Percentiles rank a stretch among this genome's conserved stretches.
These are phyloP conservation scores for Fusarium euwallaceae DNA, from an alignment of 2,329 filamentous ascomycete genomes.

Conservation along the genomic window DNA sequence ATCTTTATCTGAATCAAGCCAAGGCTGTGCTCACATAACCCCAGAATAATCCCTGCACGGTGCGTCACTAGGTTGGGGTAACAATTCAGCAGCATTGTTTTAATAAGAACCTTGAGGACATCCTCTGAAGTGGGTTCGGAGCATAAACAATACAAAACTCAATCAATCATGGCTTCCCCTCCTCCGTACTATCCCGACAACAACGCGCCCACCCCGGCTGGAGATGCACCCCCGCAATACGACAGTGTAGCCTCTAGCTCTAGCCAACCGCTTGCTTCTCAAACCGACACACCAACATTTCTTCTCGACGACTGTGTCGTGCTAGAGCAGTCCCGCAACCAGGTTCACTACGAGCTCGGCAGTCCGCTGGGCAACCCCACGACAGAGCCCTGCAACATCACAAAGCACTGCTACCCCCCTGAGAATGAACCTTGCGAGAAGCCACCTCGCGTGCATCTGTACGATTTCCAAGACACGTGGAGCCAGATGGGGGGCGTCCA, in stretches of 20 bases:
- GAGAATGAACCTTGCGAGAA: not conserved
- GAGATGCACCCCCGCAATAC: not conserved
- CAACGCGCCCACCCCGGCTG: not conserved
- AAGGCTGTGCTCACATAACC: not conserved
- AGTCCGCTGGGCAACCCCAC: not conserved
- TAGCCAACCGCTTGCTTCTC: not conserved
- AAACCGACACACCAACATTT: not conserved
- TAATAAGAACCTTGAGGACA: not conserved
- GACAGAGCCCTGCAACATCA: not conserved
- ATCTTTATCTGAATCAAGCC: not conserved
- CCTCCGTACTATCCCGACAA: not conserved
- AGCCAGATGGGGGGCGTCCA: not conserved
- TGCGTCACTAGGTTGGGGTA: not conserved
- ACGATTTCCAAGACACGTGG: conserved; percentile 4
- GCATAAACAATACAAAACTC: not conserved
- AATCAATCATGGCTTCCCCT: not conserved
- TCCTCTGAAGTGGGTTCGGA: not conserved
- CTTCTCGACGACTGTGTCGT: not conserved
- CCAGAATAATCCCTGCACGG: not conserved
- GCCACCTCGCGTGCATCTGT: not conserved
- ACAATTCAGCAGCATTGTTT: not conserved
- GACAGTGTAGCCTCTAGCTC: not conserved
- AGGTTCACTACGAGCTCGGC: not conserved
- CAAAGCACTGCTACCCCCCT: not conserved
- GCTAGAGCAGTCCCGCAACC: not conserved